These are phyloP conservation scores for Agaricus subrufescens DNA, from an alignment of 768 basidiomycete species.

Conservation along the genomic window DNA sequence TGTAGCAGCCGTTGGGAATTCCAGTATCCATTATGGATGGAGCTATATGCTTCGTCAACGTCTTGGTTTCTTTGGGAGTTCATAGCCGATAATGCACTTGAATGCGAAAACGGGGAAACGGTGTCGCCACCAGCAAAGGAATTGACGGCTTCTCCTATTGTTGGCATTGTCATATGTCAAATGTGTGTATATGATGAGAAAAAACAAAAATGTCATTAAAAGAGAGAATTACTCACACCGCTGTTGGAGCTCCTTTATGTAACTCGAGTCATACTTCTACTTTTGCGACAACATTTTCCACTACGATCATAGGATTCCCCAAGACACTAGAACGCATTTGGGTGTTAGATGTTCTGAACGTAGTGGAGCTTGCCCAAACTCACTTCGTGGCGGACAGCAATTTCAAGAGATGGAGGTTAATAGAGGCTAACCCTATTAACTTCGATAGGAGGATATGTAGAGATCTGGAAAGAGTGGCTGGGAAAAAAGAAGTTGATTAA, in stretches of 20 bases:
- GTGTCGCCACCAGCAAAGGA: no score
- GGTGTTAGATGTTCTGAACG: neutral
- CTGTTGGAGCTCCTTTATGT: constrained; percentile 2
- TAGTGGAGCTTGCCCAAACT: neutral
- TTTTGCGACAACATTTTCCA: neutral
- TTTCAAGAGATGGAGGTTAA: neutral
- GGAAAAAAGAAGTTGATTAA: constrained; percentile 1
- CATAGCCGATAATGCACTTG: no score
- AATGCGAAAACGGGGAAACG: no score
- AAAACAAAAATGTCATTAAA: neutral
- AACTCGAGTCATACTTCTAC: constrained; percentile 8
- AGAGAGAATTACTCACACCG: neutral
- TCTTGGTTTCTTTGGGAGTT: no score
- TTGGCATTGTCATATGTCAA: no score
- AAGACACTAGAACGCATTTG: neutral
- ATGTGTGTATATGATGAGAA: neutral
- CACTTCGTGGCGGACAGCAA: neutral
- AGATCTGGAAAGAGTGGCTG: neutral
- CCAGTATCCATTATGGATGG: no score
- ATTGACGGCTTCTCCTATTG: no score
- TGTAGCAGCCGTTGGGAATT: constrained; percentile 1
- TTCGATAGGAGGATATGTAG: constrained; percentile 4
- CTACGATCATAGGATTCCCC: constrained; percentile 4
- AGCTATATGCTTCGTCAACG: no score
- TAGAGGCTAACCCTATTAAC: neutral